These are phyloP conservation scores for Omphalotus guepiniiformis DNA, from an alignment of 768 basidiomycete species.

Conservation along the genomic window DNA sequence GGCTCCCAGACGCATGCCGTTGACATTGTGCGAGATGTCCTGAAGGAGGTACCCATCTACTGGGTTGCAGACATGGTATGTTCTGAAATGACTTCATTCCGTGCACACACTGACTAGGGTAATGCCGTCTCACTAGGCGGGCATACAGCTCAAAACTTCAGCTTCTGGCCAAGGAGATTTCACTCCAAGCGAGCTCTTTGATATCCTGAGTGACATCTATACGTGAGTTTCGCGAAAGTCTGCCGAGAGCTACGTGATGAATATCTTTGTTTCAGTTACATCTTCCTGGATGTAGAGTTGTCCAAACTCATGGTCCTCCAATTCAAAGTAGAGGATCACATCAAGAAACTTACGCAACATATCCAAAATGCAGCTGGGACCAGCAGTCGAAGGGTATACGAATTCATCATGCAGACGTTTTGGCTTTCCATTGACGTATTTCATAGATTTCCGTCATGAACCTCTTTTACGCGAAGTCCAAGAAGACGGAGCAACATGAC, in stretches of 20 bases:
- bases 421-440: not conserved
- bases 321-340: conserved; percentile 45
- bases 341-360: conserved; percentile 47
- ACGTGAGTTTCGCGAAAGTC: conserved; percentile 50
- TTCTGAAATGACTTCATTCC: conserved; percentile 12
- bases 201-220: conserved; percentile 68
- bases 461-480: conserved; percentile 40
- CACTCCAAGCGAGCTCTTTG: conserved; percentile 57
- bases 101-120: not conserved
- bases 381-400: conserved; percentile 41
- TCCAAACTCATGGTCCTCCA: conserved; percentile 54
- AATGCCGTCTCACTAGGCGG: conserved; percentile 42
- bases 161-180: conserved; percentile 51
- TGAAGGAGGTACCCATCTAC: conserved; percentile 58
- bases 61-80: conserved; percentile 76
- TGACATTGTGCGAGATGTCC: conserved; percentile 66
- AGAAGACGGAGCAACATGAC: conserved; percentile 44
- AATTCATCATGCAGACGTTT: not conserved
- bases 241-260: no score
- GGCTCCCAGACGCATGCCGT: conserved; percentile 50
- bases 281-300: conserved; percentile 71
- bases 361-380: conserved; percentile 47
- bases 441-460: conserved; percentile 39
- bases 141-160: conserved; percentile 64
- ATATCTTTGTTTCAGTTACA: conserved; percentile 41